Conservation (phyloP, 139 green algal species). For the Coelastrella sp. region DNA sequence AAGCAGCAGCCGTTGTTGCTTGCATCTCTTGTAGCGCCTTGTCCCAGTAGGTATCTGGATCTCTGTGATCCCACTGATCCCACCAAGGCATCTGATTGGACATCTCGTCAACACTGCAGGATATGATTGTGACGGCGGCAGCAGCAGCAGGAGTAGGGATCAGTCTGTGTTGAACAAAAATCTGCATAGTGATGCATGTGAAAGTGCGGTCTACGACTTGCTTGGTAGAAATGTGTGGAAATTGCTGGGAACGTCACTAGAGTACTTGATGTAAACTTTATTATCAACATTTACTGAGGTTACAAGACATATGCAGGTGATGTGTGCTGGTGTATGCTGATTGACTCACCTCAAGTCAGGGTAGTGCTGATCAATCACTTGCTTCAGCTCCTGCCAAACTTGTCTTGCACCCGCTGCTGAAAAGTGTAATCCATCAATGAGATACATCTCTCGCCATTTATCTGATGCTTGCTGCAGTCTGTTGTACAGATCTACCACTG, state of each 20-base stretch:
- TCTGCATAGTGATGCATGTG: no score
- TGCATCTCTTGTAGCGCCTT: slow-evolving; percentile 16
- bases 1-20: slow-evolving; percentile 1
- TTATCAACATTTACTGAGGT: neutral
- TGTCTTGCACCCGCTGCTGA: slow-evolving; percentile 64
- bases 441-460: slow-evolving; percentile 45
- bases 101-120: slow-evolving; percentile 33
- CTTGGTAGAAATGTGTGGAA: no score
- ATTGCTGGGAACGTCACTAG: no score
- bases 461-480: slow-evolving; percentile 65
- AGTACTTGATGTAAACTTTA: neutral
- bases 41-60: slow-evolving; percentile 12
- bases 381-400: slow-evolving; percentile 61
- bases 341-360: slow-evolving; percentile 62
- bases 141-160: neutral
- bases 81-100: slow-evolving; percentile 42
- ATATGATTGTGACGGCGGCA: slow-evolving; percentile 1
- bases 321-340: neutral
- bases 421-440: slow-evolving; percentile 85
- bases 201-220: no score
- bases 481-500: slow-evolving; percentile 79
- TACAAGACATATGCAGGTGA: no score
- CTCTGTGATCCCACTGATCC: slow-evolving; percentile 19
- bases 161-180: no score
- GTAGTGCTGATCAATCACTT: slow-evolving; percentile 55